phyloP scores from a whole-genome alignment of 1,139 yeast genomes.

The Ogataea hybrid region DNA sequence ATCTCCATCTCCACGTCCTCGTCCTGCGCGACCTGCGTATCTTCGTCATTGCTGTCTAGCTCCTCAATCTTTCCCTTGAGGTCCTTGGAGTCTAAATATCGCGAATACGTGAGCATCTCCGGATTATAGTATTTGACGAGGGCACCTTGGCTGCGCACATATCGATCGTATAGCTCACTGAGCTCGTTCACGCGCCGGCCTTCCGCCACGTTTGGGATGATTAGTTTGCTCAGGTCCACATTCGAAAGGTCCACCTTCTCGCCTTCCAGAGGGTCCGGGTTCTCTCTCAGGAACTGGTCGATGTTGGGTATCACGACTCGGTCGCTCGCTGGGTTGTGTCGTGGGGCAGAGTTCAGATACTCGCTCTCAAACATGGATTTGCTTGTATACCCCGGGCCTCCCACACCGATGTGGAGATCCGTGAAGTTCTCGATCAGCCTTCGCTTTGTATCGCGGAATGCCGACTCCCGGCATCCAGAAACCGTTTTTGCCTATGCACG shows the following conservation, averaged over 20 bases:
- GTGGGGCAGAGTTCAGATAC: conserved; percentile 2
- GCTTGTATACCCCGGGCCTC: neutral
- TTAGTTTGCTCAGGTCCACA: conserved; percentile 18
- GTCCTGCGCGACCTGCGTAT: neutral
- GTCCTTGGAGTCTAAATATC: conserved; percentile 16
- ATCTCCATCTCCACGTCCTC: conserved; percentile 6
- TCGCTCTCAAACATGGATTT: conserved; percentile 17
- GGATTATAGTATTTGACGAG: conserved; percentile 26
- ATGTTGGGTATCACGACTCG: conserved; percentile 21
- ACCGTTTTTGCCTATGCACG: conserved; percentile 11
- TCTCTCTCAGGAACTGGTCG: conserved; percentile 24
- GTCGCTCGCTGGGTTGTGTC: neutral
- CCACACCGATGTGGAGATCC: conserved; percentile 10
- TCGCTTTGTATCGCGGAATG: conserved; percentile 16
- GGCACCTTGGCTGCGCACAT: conserved; percentile 19
- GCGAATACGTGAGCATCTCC: conserved; percentile 14
- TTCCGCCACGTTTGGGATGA: conserved; percentile 19
- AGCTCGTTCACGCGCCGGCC: conserved; percentile 15
- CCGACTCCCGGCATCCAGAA: conserved; percentile 10
- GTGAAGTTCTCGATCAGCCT: conserved; percentile 18
- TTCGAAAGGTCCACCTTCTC: conserved; percentile 13
- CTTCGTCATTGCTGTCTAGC: conserved; percentile 2
- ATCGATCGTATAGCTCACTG: conserved; percentile 22
- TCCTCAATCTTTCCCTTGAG: conserved; percentile 7
- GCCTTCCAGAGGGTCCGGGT: conserved; percentile 20